phyloP scores from a whole-genome alignment of 2,329 filamentous ascomycete genomes.

The Apiospora saccharicola region DNA sequence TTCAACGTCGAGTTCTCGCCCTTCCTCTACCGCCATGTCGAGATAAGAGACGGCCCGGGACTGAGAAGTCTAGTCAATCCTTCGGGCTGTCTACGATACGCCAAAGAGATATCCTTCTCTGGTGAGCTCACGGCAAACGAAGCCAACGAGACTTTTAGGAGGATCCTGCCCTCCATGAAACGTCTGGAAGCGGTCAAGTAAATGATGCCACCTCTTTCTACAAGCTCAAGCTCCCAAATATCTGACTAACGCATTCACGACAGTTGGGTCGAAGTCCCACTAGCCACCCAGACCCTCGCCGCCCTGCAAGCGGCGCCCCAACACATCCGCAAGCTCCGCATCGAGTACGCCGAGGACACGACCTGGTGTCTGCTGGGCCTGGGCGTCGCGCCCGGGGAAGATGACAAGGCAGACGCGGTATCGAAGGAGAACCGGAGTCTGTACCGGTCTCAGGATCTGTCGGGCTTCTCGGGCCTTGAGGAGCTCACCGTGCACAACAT shows the following conservation, averaged over 20 bases:
- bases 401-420: neutral
- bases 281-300: neutral
- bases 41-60: neutral
- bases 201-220: neutral
- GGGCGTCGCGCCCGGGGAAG: neutral
- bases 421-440: neutral
- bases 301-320: neutral
- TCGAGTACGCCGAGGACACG: neutral
- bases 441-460: neutral
- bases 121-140: neutral
- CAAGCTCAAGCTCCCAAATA: neutral
- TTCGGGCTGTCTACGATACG: neutral
- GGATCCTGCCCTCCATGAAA: neutral
- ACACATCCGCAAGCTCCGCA: neutral
- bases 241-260: neutral
- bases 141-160: neutral
- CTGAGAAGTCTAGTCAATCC: neutral
- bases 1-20: neutral
- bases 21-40: neutral
- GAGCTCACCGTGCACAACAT: constrained; percentile 3
- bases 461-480: neutral
- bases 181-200: neutral
- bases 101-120: neutral
- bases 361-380: neutral
- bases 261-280: neutral